A percentile compares a stretch with the other conserved stretches of the same genome.
These are phyloP conservation scores for Populus hybrid DNA, from an alignment of 441 rosid species.

Conservation along the genomic window DNA sequence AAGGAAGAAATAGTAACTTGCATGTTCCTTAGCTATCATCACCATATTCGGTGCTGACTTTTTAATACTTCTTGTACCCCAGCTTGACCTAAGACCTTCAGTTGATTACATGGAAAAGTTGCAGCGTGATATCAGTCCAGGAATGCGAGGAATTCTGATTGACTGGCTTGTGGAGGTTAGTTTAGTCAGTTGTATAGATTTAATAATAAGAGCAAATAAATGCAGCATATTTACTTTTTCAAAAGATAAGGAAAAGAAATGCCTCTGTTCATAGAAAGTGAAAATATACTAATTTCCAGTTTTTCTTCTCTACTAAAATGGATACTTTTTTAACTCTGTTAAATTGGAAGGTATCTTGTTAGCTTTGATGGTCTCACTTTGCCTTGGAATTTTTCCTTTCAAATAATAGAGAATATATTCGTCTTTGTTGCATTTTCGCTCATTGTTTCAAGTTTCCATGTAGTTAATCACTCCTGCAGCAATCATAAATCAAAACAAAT, in stretches of 20 bases:
- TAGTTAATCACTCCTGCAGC: neutral
- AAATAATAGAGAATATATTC: neutral
- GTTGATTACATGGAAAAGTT: constrained; percentile 66
- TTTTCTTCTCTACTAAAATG: neutral
- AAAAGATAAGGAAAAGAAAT: neutral
- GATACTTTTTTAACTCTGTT: neutral
- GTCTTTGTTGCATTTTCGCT: neutral
- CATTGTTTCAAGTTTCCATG: constrained; percentile 5
- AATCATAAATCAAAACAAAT: neutral
- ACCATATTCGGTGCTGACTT: constrained; percentile 13
- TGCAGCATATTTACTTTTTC: neutral
- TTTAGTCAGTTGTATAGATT: constrained; percentile 1
- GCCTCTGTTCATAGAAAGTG: neutral
- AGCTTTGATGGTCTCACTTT: neutral
- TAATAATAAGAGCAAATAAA: neutral
- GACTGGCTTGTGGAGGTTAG: constrained; percentile 97
- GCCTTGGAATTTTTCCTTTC: neutral
- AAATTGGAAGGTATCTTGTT: neutral
- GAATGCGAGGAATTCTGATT: constrained; percentile 78
- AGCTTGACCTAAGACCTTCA: constrained; percentile 77
- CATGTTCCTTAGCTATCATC: neutral
- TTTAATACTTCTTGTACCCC: constrained; percentile 24
- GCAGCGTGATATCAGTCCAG: constrained; percentile 72
- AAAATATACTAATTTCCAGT: neutral
- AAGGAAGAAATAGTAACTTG: neutral